Evolutionary conservation across 148 eudicot species (phyloP).

Genomic region (Gaultheria prostrata): DNA sequence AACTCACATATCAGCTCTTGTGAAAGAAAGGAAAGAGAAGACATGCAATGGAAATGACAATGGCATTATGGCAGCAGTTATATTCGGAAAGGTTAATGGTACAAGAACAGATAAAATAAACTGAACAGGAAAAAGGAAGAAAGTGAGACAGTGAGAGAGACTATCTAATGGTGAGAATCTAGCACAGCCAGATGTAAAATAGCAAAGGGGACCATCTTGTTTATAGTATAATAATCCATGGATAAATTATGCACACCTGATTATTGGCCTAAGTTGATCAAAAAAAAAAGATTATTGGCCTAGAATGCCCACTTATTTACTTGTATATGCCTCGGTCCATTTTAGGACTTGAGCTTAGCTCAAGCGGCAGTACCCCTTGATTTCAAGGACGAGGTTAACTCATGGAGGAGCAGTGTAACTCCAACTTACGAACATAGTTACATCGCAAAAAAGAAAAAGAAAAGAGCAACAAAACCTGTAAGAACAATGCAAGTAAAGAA

Average conservation of each 20-base stretch:
- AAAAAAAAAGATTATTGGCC: neutral
- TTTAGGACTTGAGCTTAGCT: no score
- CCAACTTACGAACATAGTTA: neutral
- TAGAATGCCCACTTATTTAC: neutral
- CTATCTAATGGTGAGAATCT: neutral
- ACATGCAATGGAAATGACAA: neutral
- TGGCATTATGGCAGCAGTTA: neutral
- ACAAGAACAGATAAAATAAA: neutral
- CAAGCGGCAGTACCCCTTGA: no score
- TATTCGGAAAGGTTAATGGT: neutral
- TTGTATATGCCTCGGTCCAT: neutral
- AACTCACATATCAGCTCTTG: neutral
- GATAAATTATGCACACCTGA: slow-evolving; percentile 2
- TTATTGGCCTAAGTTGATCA: neutral
- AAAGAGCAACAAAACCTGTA: neutral
- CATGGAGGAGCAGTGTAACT: no score
- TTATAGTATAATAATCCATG: neutral
- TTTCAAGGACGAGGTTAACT: no score
- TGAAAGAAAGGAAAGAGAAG: neutral
- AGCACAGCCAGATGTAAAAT: neutral
- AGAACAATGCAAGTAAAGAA: neutral
- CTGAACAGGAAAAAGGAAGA: neutral
- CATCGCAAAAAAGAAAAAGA: neutral
- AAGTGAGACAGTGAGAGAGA: neutral
- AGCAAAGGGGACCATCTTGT: neutral